Conservation (phyloP, 805 yeast genomes). For the Nakazawaea molendinolei region DNA sequence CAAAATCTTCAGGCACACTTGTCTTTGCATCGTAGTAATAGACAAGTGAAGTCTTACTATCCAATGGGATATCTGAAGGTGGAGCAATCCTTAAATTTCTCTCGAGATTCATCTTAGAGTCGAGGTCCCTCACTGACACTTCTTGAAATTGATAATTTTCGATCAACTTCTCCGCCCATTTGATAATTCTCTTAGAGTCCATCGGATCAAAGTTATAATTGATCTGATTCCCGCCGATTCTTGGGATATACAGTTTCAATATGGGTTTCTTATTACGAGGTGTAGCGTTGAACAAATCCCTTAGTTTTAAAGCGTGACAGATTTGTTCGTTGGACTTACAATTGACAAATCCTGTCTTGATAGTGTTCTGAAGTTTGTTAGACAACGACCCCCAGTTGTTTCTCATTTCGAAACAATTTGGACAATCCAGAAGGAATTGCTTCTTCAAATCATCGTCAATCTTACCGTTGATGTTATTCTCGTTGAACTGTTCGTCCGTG, state of each 20-base stretch:
- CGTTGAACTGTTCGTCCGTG: slow-evolving; percentile 31
- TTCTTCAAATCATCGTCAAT: slow-evolving; percentile 26
- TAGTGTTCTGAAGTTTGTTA: slow-evolving; percentile 31
- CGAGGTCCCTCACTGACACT: slow-evolving; percentile 19
- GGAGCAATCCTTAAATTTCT: slow-evolving; percentile 13
- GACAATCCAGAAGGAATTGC: slow-evolving; percentile 34
- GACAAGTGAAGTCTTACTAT: slow-evolving; percentile 44
- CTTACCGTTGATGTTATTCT: slow-evolving; percentile 23
- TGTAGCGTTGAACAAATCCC: slow-evolving; percentile 20
- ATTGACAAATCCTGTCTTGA: slow-evolving; percentile 50
- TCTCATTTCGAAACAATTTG: slow-evolving; percentile 43
- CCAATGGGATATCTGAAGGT: slow-evolving; percentile 21
- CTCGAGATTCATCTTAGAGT: slow-evolving; percentile 17
- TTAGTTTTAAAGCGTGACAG: slow-evolving; percentile 46
- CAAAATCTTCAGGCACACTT: slow-evolving; percentile 53
- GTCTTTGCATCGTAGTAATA: slow-evolving; percentile 46
- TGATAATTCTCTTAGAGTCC: slow-evolving; percentile 25
- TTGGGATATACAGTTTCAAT: slow-evolving; percentile 44
- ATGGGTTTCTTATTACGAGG: slow-evolving; percentile 17
- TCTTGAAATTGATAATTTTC: slow-evolving; percentile 37
- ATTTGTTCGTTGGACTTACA: slow-evolving; percentile 44
- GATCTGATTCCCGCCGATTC: slow-evolving; percentile 39
- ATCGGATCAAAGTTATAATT: slow-evolving; percentile 25
- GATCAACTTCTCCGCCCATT: slow-evolving; percentile 41
- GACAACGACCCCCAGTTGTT: slow-evolving; percentile 54